Conservation (phyloP, 2,329 filamentous ascomycete genomes). For the Alternaria solani region DNA sequence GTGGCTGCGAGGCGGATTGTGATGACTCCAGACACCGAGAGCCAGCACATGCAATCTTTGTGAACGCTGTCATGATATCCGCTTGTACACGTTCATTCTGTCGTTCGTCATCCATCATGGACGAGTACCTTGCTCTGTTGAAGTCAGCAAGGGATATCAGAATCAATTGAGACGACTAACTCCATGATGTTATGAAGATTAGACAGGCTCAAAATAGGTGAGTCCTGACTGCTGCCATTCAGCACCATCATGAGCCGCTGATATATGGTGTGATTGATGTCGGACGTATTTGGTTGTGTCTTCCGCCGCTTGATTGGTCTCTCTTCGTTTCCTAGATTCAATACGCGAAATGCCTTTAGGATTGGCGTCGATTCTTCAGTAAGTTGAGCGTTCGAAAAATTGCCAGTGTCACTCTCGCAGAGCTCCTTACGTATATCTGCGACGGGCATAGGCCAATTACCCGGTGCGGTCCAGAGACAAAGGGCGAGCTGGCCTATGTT, state of each 20-base stretch:
- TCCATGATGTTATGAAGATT: slow-evolving; percentile 35
- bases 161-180: slow-evolving; percentile 25
- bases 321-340: slow-evolving; percentile 28
- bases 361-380: slow-evolving; percentile 26
- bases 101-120: slow-evolving; percentile 22
- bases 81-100: slow-evolving; percentile 30
- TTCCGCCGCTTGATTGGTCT: slow-evolving; percentile 44
- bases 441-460: slow-evolving; percentile 36
- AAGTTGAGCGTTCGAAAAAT: slow-evolving; percentile 37
- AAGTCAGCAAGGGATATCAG: slow-evolving; percentile 16
- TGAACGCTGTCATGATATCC: slow-evolving; percentile 39
- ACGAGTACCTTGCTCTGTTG: slow-evolving; percentile 35
- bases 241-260: slow-evolving; percentile 31
- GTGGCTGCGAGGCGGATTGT: slow-evolving; percentile 10
- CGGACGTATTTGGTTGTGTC: slow-evolving; percentile 22
- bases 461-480: slow-evolving; percentile 44
- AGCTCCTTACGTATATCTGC: slow-evolving; percentile 33
- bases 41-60: slow-evolving; percentile 47
- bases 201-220: slow-evolving; percentile 30
- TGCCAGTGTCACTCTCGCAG: slow-evolving; percentile 23
- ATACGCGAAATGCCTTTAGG: slow-evolving; percentile 26
- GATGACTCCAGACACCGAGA: slow-evolving; percentile 30
- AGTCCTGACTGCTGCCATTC: slow-evolving; percentile 34
- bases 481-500: slow-evolving; percentile 38
- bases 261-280: slow-evolving; percentile 24